Percentiles rank a stretch among this genome's conserved stretches.
Conservation (phyloP, 768 basidiomycete species). For the Gelatoporia subvermispora region DNA sequence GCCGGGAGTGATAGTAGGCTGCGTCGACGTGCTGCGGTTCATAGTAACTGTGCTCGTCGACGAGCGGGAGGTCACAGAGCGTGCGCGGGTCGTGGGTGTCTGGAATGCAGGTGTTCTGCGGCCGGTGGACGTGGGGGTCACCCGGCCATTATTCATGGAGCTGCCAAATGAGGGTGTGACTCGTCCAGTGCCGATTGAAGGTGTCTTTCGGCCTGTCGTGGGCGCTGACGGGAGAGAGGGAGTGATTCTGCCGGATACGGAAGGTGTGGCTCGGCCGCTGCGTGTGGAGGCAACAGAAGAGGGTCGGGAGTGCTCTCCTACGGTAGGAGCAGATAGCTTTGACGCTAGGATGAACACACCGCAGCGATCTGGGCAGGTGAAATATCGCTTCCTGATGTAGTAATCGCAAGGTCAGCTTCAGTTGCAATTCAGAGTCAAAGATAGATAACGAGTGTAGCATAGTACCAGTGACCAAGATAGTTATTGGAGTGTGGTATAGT, state of each 20-base stretch:
- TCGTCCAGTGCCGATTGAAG: conserved; percentile 38
- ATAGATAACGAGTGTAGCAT: too few relatives aligned
- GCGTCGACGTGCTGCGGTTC: conserved; percentile 16
- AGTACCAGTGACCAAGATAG: too few relatives aligned
- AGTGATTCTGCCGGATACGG: conserved; percentile 40
- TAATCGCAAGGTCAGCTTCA: not conserved
- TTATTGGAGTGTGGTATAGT: too few relatives aligned
- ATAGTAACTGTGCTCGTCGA: conserved; percentile 21
- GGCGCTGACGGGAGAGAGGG: conserved; percentile 34
- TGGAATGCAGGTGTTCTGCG: conserved; percentile 18
- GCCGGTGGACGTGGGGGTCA: conserved; percentile 37
- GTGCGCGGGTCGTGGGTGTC: conserved; percentile 12
- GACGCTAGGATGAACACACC: conserved; percentile 86
- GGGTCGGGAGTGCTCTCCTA: conserved; percentile 56
- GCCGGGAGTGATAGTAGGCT: conserved; percentile 63
- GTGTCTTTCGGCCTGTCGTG: conserved; percentile 49
- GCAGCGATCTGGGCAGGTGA: conserved; percentile 75
- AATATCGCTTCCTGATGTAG: conserved; percentile 67
- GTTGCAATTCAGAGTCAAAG: too few relatives aligned
- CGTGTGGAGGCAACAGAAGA: conserved; percentile 77
- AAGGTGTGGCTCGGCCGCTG: conserved; percentile 39
- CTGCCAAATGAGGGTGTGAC: conserved; percentile 12
- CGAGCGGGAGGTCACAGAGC: conserved; percentile 6
- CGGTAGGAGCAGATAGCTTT: conserved; percentile 78
- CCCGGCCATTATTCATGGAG: conserved; percentile 42